Base-by-base conservation (phyloP, 352 stramenopile species). In the Thalassiosira gravida region DNA sequence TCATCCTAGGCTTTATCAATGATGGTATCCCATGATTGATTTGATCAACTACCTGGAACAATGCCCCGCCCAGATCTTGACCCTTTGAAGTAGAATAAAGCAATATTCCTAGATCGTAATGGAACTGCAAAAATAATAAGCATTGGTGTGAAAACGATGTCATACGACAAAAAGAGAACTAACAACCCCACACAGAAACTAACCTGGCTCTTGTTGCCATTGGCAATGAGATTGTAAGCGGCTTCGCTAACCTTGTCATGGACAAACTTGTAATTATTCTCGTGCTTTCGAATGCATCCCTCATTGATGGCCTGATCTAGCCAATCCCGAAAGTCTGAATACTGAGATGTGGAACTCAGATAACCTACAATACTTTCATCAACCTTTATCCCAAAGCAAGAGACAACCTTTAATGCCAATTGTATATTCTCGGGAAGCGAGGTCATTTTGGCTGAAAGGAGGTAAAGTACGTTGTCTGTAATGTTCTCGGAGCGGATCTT, bases 211-310 rank as follows among this genome's bases (percentile, higher is more conserved):
- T 75, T 78, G 2, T 72, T 46, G 5, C 24, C 37, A 37, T 56
- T 29, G 1, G 68, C 32, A 37, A 80, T 85, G 7, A 82, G 65
- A 46, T 29, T 66, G 39, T 85, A 82, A n/a, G 77, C 64, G n/a
- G 77, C 65, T 27, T 85, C 77, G 7, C 65, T 39, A 2, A 75
- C 55, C 35, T 82, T 75, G 49, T 85, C 77, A 59, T 85, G 77
- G 1, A 73, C 66, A 57, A 85, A 85, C 46, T 74, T 77, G 18
- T 71, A 78, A 3, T 64, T 59, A 27, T 8, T 35, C 0, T 25
- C 44, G 24, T n/a, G n/a, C 59, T 70, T 71, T 20, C 24, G n/a
- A 5, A 83, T 30, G 22, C 32, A 77, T 9, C 67, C 55, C 16
- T 77, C 52, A 9, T 35, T 35, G 39, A 77, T 55, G 6, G 53